Percentiles rank a stretch among this genome's conserved stretches.
These are phyloP conservation scores for Daldinia decipiens DNA, from an alignment of 495 filamentous ascomycete species.

Conservation along the genomic window DNA sequence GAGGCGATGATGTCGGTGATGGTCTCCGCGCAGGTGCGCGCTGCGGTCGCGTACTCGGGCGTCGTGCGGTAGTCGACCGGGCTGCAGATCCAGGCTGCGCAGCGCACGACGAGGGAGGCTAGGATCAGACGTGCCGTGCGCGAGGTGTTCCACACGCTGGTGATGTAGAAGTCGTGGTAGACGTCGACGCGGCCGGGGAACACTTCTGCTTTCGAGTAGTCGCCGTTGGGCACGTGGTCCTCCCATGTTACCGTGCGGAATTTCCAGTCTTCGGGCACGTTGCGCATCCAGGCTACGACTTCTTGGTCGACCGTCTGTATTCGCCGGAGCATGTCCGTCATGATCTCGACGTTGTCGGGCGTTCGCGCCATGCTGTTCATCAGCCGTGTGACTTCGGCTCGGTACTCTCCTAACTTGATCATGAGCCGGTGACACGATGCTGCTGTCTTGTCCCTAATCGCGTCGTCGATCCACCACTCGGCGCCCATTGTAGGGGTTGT, in stretches of 20 bases:
- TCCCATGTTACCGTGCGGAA: constrained; percentile 59
- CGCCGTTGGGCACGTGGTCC: constrained; percentile 50
- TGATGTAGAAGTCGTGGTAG: constrained; percentile 62
- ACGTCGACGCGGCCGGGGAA: constrained; percentile 63
- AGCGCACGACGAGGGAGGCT: constrained; percentile 57
- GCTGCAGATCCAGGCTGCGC: constrained; percentile 61
- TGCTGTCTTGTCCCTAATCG: constrained; percentile 53
- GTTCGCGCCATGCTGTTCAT: constrained; percentile 51
- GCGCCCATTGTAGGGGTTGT: constrained; percentile 57
- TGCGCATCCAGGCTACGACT: constrained; percentile 55
- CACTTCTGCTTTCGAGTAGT: constrained; percentile 56
- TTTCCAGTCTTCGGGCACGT: constrained; percentile 53
- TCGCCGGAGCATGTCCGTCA: constrained; percentile 55
- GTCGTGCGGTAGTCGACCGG: constrained; percentile 65
- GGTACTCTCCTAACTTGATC: constrained; percentile 58
- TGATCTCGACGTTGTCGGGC: constrained; percentile 51
- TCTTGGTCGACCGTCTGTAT: constrained; percentile 57
- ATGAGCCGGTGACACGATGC: constrained; percentile 54
- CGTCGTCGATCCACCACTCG: constrained; percentile 63
- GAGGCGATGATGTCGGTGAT: constrained; percentile 62
- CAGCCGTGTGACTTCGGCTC: constrained; percentile 55
- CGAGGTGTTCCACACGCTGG: constrained; percentile 59
- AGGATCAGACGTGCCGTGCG: constrained; percentile 59
- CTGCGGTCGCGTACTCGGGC: constrained; percentile 60
- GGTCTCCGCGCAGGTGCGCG: constrained; percentile 52